Evolutionary conservation across 148 eudicot genomes (phyloP), one percentile per base, ranked within the genome.

Genomic region (Chenopodium berlandieri): DNA sequence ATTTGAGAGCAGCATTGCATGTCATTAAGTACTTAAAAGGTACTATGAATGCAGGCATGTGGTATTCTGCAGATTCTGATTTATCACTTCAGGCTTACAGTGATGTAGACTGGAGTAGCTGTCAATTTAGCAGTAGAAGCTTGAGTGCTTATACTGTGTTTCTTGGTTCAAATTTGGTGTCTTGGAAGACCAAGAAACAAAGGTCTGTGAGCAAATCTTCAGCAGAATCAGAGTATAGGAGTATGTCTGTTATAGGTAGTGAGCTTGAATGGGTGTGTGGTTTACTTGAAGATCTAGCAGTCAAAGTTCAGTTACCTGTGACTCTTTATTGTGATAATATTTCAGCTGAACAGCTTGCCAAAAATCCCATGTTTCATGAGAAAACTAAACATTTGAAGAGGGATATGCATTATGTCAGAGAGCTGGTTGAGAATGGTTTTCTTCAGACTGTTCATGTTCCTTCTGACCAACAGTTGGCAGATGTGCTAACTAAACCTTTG

Each of bases 361-460:
- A 1, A 34, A 76, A 32, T 19, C 62, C 20, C 48, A 17, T 22
- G 16, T 62, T 62, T 22, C 70, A 76, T 60, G 69, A 63, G 52
- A 19, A 37, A 2, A 76, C 69, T 1, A 76, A 34, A 22, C 69
- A 76, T 19, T 19, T 85, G 80, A 81, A 82, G 23, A 60, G n/a
- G 5, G 54, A 63, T 11, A 22, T 22, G 27, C 68, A 23, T 7
- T 64, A 64, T n/a, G 30, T 64, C 1, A 7, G 27, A 64, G 67
- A 64, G 2, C 12, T 22, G n/a, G 67, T 64, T 22, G 67, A 64
- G 4, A 30, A 22, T 1, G 68, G 68, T 22, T 22, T 23, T 2
- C 2, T 64, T 1, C 2, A 22, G 7, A 64, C 31, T 22, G 25
- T 30, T 22, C 68, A 64, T 7, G 31, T 64, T 9, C 7, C 27